A percentile compares a stretch with the other conserved stretches of the same genome.
Evolutionary conservation across 768 basidiomycete species (phyloP).

Genomic region (Pleurotus salmoneostramineus): DNA sequence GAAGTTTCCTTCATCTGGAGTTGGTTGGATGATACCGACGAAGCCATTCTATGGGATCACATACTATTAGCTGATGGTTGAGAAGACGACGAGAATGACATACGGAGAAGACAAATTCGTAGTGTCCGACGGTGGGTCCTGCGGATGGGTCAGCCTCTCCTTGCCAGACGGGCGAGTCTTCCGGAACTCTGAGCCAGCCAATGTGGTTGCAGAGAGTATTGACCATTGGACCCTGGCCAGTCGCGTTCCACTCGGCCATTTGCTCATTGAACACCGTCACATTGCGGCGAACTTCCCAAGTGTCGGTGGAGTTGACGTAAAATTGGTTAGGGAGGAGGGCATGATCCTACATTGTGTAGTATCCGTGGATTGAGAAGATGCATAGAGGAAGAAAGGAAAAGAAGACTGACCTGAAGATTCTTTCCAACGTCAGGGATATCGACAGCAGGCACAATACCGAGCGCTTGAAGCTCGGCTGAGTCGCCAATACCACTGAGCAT

Average conservation of each 20-base stretch:
- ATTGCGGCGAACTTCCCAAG: slow-evolving; percentile 14
- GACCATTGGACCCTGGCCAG: slow-evolving; percentile 20
- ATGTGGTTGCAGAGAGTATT: slow-evolving; percentile 17
- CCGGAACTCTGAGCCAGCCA: slow-evolving; percentile 24
- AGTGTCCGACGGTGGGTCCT: slow-evolving; percentile 24
- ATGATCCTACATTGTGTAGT: slow-evolving; percentile 9
- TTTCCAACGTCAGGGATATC: slow-evolving; percentile 36
- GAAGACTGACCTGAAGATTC: not conserved
- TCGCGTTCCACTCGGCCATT: slow-evolving; percentile 17
- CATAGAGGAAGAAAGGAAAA: too few relatives aligned
- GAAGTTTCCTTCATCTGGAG: slow-evolving; percentile 16
- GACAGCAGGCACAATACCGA: slow-evolving; percentile 33
- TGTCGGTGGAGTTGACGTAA: slow-evolving; percentile 18
- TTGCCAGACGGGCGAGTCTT: slow-evolving; percentile 12
- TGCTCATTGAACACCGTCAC: slow-evolving; percentile 8
- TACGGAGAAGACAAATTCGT: slow-evolving; percentile 24
- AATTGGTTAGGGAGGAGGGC: slow-evolving; percentile 11
- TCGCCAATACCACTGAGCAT: slow-evolving; percentile 54
- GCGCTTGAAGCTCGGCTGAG: slow-evolving; percentile 35
- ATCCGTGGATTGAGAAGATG: too few relatives aligned
- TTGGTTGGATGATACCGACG: slow-evolving; percentile 7
- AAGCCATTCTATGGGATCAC: slow-evolving; percentile 11
- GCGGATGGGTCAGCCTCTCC: slow-evolving; percentile 23
- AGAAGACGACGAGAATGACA: not conserved
- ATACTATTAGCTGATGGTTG: not conserved